Conservation (phyloP, 139 green algal genomes). For the Picochlorum sp. region DNA sequence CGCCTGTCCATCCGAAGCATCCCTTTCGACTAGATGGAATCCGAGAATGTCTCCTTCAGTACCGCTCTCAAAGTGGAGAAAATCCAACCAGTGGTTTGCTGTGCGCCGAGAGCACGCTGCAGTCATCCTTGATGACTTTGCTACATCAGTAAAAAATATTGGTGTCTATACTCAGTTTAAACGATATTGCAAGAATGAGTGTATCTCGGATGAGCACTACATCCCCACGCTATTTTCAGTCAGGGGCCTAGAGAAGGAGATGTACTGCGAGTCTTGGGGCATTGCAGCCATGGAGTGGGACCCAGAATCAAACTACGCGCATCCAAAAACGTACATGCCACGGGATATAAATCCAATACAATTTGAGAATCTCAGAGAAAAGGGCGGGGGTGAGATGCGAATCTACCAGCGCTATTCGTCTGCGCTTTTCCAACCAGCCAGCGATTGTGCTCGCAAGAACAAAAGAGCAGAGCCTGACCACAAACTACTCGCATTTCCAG, state of each 20-base stretch:
- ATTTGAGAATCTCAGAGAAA: no score
- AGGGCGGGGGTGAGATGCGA: no score
- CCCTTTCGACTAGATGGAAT: no score
- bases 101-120: slow-evolving; percentile 4
- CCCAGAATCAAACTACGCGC: no score
- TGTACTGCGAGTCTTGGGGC: slow-evolving; percentile 6
- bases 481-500: no score
- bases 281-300: no score
- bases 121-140: slow-evolving; percentile 13
- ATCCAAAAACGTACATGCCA: not conserved
- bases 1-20: no score
- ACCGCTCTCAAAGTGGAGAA: not conserved
- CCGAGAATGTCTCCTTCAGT: not conserved
- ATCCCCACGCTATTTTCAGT: slow-evolving; percentile 10
- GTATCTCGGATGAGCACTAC: slow-evolving; percentile 12
- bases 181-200: not conserved
- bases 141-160: no score
- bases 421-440: no score
- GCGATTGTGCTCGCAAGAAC: no score
- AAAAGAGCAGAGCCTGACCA: no score
- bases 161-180: not conserved
- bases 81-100: slow-evolving; percentile 19
- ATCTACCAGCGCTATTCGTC: no score
- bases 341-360: not conserved
- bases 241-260: slow-evolving; percentile 10